Conservation (phyloP, 768 basidiomycete species). For the Leccinum aurantiacum region DNA sequence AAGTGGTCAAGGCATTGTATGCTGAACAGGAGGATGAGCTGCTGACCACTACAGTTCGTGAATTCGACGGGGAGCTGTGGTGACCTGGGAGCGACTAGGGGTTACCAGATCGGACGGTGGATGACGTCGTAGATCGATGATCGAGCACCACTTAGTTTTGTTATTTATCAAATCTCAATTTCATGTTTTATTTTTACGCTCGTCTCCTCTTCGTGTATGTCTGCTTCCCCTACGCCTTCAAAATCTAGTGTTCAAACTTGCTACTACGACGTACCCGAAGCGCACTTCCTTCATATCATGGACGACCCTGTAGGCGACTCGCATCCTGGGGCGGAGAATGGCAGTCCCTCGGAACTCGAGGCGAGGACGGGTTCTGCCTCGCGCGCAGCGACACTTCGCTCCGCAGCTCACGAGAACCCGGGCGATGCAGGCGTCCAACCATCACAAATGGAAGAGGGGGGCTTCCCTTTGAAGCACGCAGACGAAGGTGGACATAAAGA, state of each 20-base stretch:
- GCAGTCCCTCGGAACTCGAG: neutral
- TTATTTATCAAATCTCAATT: conserved; percentile 24
- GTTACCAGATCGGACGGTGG: conserved; percentile 8
- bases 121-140: conserved; percentile 16
- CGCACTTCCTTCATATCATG: conserved; percentile 19
- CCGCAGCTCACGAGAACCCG: neutral
- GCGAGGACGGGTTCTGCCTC: neutral
- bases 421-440: neutral
- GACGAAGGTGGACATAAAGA: conserved; percentile 7
- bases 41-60: conserved; percentile 25
- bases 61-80: conserved; percentile 25
- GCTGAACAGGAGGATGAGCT: conserved; percentile 34
- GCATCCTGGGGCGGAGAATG: conserved; percentile 5
- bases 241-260: conserved; percentile 35
- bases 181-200: neutral
- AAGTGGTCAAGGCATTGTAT: conserved; percentile 37
- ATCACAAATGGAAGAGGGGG: neutral
- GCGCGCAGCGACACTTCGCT: neutral
- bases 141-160: conserved; percentile 7
- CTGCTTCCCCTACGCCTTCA: conserved; percentile 15
- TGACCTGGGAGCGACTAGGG: conserved; percentile 15
- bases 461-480: neutral
- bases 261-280: conserved; percentile 48
- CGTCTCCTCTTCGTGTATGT: conserved; percentile 13
- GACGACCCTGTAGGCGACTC: neutral